phyloP scores from a whole-genome alignment of 306 rosid species.

The Glycine latifolia region DNA sequence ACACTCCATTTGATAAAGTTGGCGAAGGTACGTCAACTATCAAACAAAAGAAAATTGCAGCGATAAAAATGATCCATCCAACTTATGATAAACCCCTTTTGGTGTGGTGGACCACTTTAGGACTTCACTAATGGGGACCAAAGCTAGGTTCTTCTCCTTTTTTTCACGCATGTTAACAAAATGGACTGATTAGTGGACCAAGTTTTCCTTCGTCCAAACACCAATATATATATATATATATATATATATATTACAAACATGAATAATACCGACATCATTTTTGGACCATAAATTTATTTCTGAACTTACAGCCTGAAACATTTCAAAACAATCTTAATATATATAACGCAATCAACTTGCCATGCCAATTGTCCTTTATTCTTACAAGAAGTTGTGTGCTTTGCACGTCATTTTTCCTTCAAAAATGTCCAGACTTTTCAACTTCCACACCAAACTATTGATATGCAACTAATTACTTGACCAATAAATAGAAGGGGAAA shows the following conservation, averaged over 20 bases:
- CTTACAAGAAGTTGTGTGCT: not conserved
- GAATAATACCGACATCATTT: not conserved
- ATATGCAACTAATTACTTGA: not conserved
- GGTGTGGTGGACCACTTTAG: conserved; percentile 22
- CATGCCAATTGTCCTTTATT: conserved; percentile 14
- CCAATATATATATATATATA: not conserved
- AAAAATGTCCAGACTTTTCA: not conserved
- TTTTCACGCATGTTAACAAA: not conserved
- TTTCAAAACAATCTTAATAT: not conserved
- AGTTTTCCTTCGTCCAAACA: conserved; percentile 15
- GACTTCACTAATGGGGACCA: not conserved
- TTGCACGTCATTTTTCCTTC: not conserved
- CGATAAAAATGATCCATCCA: not conserved
- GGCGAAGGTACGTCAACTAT: not conserved
- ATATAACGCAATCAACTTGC: conserved; percentile 18
- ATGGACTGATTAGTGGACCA: conserved; percentile 14
- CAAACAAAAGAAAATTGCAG: conserved; percentile 7
- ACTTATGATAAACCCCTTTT: not conserved
- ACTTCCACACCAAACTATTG: not conserved
- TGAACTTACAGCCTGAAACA: not conserved
- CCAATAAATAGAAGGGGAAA: not conserved
- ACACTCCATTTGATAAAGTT: not conserved
- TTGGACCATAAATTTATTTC: not conserved
- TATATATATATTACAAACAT: not conserved
- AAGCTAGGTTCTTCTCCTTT: not conserved